phyloP scores from a whole-genome alignment of 768 basidiomycete genomes.

The Kwoniella sp. region DNA sequence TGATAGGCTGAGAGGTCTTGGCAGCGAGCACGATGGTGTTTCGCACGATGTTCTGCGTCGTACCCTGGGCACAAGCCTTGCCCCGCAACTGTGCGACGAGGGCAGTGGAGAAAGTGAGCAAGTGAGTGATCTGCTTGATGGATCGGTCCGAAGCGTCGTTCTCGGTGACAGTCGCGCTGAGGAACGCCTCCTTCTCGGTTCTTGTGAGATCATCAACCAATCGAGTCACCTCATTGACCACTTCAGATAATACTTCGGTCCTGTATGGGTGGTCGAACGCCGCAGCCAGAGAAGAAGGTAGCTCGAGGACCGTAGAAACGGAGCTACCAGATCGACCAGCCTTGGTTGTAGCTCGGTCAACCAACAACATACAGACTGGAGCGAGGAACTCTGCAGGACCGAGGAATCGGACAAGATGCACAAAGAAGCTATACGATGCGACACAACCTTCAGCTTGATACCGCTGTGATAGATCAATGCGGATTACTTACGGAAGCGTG shows the following conservation, averaged over 20 bases:
- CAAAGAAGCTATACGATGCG: conserved; percentile 69
- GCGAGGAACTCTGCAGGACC: conserved; percentile 78
- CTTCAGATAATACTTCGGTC: conserved; percentile 61
- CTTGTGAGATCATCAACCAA: conserved; percentile 57
- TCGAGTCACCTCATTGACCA: conserved; percentile 68
- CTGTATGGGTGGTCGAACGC: conserved; percentile 42
- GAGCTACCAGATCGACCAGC: conserved; percentile 62
- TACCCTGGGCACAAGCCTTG: conserved; percentile 35
- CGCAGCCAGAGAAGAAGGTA: conserved; percentile 65
- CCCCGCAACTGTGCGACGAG: conserved; percentile 52
- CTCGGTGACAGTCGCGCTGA: conserved; percentile 58
- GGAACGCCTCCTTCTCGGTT: conserved; percentile 56
- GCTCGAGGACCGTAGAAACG: conserved; percentile 65
- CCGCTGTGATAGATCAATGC: background rate
- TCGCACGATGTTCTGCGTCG: conserved; percentile 31
- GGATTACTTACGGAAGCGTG: conserved; percentile 69
- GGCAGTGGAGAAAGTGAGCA: conserved; percentile 62
- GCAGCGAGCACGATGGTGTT: conserved; percentile 33
- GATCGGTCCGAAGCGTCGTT: conserved; percentile 30
- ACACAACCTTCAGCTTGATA: background rate
- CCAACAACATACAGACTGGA: conserved; percentile 77
- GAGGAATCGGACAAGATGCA: conserved; percentile 79
- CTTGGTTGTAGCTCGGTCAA: conserved; percentile 74
- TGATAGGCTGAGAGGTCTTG: conserved; percentile 11
- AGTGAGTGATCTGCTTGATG: conserved; percentile 66